Percentiles rank a stretch among this genome's conserved stretches.
Evolutionary conservation across 257 asterid species (phyloP).

Genomic region (Lavandula angustifolia): DNA sequence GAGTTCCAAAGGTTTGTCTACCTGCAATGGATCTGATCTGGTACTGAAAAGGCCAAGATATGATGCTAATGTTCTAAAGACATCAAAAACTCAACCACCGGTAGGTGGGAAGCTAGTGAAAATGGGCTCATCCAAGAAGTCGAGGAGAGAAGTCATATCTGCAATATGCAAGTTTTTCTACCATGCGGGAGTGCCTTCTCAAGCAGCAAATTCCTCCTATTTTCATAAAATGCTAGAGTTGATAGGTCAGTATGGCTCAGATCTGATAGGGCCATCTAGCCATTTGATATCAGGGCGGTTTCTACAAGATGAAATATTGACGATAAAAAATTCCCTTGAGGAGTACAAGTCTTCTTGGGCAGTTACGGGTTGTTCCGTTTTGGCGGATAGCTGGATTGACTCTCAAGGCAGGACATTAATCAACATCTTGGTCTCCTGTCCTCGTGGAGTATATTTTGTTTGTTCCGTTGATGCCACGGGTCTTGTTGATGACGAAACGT

Average conservation of each 20-base stretch:
- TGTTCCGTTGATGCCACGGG: conserved; percentile 82
- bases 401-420: conserved; percentile 62
- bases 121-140: conserved; percentile 54
- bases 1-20: conserved; percentile 49
- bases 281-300: conserved; percentile 66
- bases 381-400: conserved; percentile 85
- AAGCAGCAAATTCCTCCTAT: conserved; percentile 83
- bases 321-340: conserved; percentile 61
- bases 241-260: conserved; percentile 76
- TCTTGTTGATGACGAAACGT: conserved; percentile 59
- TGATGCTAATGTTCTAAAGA: conserved; percentile 49
- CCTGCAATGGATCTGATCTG: conserved; percentile 51
- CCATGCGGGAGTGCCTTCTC: conserved; percentile 84
- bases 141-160: conserved; percentile 77
- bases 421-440: conserved; percentile 83
- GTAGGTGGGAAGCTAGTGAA: conserved; percentile 51
- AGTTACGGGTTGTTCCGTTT: conserved; percentile 84
- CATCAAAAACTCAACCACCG: conserved; percentile 47
- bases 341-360: conserved; percentile 91
- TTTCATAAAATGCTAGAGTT: conserved; percentile 82
- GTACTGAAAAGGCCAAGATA: conserved; percentile 56
- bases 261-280: conserved; percentile 66
- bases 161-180: conserved; percentile 87
- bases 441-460: conserved; percentile 83
- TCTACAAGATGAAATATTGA: conserved; percentile 68